A percentile compares a stretch with the other conserved stretches of the same genome.
phyloP scores from a whole-genome alignment of 345 rosid species.

The Pistacia integerrima region DNA sequence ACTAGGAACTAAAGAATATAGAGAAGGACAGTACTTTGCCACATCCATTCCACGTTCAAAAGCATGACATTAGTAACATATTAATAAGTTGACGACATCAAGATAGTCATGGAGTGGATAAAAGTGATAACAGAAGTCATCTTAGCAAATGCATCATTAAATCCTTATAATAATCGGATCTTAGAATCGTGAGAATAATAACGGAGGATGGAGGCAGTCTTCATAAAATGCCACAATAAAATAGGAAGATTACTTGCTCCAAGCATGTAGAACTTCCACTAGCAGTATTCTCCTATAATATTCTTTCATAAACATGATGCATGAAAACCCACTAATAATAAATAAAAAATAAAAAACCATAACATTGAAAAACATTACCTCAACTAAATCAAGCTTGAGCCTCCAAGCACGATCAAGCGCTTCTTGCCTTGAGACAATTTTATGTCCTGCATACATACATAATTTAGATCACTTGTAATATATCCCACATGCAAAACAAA shows the following conservation, averaged over 20 bases:
- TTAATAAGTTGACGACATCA: too few species aligned
- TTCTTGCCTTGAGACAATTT: slow-evolving; percentile 41
- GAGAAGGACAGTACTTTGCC: too few species aligned
- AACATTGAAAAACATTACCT: slow-evolving; percentile 34
- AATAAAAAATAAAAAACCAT: background rate
- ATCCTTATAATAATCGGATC: background rate
- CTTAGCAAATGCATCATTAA: background rate
- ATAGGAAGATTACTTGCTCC: slow-evolving; percentile 5
- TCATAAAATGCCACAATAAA: background rate
- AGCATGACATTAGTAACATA: too few species aligned
- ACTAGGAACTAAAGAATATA: too few species aligned
- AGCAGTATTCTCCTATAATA: slow-evolving; percentile 1
- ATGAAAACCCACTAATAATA: background rate
- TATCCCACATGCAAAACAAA: background rate
- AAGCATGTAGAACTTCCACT: background rate
- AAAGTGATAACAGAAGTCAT: background rate
- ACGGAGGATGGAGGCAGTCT: background rate
- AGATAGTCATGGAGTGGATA: too few species aligned
- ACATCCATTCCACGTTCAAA: too few species aligned
- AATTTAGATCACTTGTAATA: background rate
- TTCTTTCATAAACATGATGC: background rate
- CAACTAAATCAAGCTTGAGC: slow-evolving; percentile 57
- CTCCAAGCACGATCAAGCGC: slow-evolving; percentile 47
- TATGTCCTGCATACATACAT: slow-evolving; percentile 42
- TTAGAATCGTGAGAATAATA: background rate